A percentile compares a stretch with the other conserved stretches of the same genome.
These are phyloP conservation scores for Trichoderma sp. DNA, from an alignment of 2,329 filamentous ascomycete species.

Conservation along the genomic window DNA sequence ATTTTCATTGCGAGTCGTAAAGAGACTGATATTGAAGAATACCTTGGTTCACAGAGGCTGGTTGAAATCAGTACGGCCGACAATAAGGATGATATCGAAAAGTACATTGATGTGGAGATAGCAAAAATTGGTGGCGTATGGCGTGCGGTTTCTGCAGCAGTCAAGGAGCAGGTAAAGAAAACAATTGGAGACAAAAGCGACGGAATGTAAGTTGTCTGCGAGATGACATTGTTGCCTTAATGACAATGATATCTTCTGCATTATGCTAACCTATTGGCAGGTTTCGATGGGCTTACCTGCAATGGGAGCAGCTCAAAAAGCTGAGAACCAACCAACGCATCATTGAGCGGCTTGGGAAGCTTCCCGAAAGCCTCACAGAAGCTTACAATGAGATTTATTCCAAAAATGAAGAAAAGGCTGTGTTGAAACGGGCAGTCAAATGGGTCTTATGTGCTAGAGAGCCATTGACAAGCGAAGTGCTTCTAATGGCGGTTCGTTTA, in stretches of 20 bases:
- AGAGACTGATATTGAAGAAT: not conserved
- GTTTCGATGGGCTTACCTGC: conserved; percentile 1
- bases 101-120: not conserved
- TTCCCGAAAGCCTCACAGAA: not conserved
- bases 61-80: not conserved
- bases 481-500: not conserved
- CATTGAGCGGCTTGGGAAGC: not conserved
- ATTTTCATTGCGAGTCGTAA: conserved; percentile 4
- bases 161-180: not conserved
- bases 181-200: not conserved
- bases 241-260: not conserved
- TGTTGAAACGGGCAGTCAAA: not conserved
- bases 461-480: not conserved
- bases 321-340: not conserved
- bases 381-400: not conserved
- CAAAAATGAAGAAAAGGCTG: not conserved
- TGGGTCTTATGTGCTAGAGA: not conserved
- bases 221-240: not conserved
- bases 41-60: not conserved
- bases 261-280: not conserved
- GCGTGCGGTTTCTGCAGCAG: not conserved
- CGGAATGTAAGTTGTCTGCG: not conserved
- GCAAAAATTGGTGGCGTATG: not conserved
- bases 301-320: conserved; percentile 7
- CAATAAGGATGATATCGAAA: not conserved